These are phyloP conservation scores for Lasiodiplodia theobromae DNA, from an alignment of 2,329 filamentous ascomycete genomes.

Conservation along the genomic window DNA sequence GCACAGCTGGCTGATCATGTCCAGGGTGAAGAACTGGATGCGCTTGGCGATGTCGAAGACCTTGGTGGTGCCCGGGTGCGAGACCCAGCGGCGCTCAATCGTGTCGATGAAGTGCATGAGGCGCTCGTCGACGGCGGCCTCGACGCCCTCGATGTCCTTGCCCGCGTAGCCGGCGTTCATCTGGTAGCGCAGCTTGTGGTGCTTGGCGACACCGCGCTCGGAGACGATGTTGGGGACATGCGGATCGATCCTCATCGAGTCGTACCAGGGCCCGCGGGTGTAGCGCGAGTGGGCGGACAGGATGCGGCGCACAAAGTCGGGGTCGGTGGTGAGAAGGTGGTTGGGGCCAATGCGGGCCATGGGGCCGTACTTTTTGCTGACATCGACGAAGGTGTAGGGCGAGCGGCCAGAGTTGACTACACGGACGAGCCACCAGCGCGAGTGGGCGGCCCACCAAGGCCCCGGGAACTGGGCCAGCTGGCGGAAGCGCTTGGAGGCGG, in stretches of 20 bases:
- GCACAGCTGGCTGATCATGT: conserved; percentile 51
- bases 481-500: conserved; percentile 8
- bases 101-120: conserved; percentile 16
- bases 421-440: conserved; percentile 15
- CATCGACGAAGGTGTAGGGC: conserved; percentile 23
- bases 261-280: conserved; percentile 46
- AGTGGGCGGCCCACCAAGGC: conserved; percentile 17
- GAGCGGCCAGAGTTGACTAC: conserved; percentile 13
- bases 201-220: conserved; percentile 45
- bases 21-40: conserved; percentile 51
- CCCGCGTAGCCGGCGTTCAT: conserved; percentile 51
- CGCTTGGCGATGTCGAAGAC: conserved; percentile 47
- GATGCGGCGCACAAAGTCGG: conserved; percentile 54
- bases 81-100: conserved; percentile 19
- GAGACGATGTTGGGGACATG: conserved; percentile 51
- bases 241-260: conserved; percentile 47
- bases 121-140: conserved; percentile 47
- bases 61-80: conserved; percentile 40
- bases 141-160: conserved; percentile 48
- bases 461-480: conserved; percentile 19
- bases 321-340: conserved; percentile 57
- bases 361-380: conserved; percentile 38
- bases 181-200: conserved; percentile 46
- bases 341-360: conserved; percentile 58
- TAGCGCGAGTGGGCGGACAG: conserved; percentile 53